Evolutionary conservation across 345 rosid species (phyloP).

Genomic region (Trapa bicornis): DNA sequence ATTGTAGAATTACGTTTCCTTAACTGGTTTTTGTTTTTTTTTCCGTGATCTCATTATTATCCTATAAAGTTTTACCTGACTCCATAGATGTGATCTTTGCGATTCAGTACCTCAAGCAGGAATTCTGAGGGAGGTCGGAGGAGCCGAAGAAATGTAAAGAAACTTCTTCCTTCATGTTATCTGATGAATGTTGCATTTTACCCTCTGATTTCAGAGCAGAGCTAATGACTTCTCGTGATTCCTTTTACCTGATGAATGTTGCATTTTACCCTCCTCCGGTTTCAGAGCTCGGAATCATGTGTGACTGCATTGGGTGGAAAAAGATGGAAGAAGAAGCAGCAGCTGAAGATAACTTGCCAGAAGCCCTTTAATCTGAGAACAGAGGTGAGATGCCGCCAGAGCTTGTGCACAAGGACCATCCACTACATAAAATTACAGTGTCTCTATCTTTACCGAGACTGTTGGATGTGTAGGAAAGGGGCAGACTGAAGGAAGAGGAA

Average conservation of each 20-base stretch:
- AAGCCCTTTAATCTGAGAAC: constrained; percentile 85
- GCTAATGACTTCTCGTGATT: neutral
- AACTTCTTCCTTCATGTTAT: neutral
- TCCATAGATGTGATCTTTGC: neutral
- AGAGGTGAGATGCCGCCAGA: constrained; percentile 38
- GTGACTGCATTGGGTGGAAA: constrained; percentile 48
- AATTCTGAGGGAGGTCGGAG: constrained; percentile 54
- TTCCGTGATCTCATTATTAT: neutral
- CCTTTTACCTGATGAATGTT: neutral
- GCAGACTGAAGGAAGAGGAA: constrained; percentile 75
- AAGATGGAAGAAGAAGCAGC: constrained; percentile 46
- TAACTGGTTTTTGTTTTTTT: neutral
- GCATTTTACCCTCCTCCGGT: neutral
- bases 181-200: too few species aligned
- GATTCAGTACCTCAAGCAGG: constrained; percentile 41
- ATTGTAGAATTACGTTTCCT: constrained; percentile 4
- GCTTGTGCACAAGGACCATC: neutral
- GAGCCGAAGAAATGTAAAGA: constrained; percentile 64
- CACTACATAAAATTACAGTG: neutral
- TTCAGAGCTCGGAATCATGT: constrained; percentile 64
- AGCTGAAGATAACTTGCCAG: constrained; percentile 35
- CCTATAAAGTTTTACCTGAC: neutral
- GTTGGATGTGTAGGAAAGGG: constrained; percentile 53
- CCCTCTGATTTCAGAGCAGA: neutral
- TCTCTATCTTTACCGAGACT: neutral